Percentiles rank a stretch among this genome's conserved stretches.
Evolutionary conservation across 2,329 filamentous ascomycete species (phyloP).

Genomic region (Pseudogymnoascus sp.): DNA sequence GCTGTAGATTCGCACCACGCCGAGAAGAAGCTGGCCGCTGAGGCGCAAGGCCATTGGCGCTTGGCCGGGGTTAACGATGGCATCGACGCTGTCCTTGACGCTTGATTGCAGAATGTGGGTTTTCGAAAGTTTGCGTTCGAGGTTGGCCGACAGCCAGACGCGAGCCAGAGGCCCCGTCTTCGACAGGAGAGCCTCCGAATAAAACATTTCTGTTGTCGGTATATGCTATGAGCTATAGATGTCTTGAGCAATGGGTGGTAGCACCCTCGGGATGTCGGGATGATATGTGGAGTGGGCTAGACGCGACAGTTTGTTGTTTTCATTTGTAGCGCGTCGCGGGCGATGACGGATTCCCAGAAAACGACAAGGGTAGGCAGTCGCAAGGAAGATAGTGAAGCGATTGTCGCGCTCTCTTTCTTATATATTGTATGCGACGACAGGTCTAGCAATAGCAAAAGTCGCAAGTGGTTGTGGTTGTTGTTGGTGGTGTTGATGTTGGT

Average conservation of each 20-base stretch:
- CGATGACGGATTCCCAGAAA: not conserved
- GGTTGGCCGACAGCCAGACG: conserved; percentile 96
- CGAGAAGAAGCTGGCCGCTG: conserved; percentile 87
- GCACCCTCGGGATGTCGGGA: conserved; percentile 5
- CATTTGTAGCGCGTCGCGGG: conserved; percentile 8
- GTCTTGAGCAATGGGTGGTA: conserved; percentile 2
- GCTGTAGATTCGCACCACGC: conserved; percentile 96
- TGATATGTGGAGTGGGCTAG: conserved; percentile 4
- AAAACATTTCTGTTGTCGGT: conserved; percentile 64
- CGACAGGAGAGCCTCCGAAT: conserved; percentile 89
- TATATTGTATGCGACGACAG: not conserved
- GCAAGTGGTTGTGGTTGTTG: conserved; percentile 1
- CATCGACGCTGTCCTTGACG: conserved; percentile 87
- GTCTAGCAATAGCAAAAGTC: not conserved
- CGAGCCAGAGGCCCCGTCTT: conserved; percentile 96
- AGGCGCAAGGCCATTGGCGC: conserved; percentile 91
- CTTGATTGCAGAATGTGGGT: conserved; percentile 92
- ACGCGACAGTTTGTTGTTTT: conserved; percentile 9
- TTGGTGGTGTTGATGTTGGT: not conserved
- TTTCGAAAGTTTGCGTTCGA: conserved; percentile 97
- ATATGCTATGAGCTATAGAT: conserved; percentile 6
- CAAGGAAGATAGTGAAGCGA: not conserved
- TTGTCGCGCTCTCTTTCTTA: not conserved
- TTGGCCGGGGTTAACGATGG: conserved; percentile 87
- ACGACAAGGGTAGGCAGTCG: not conserved